These are phyloP conservation scores for Cucumis melo DNA, from an alignment of 306 rosid species.

Conservation along the genomic window DNA sequence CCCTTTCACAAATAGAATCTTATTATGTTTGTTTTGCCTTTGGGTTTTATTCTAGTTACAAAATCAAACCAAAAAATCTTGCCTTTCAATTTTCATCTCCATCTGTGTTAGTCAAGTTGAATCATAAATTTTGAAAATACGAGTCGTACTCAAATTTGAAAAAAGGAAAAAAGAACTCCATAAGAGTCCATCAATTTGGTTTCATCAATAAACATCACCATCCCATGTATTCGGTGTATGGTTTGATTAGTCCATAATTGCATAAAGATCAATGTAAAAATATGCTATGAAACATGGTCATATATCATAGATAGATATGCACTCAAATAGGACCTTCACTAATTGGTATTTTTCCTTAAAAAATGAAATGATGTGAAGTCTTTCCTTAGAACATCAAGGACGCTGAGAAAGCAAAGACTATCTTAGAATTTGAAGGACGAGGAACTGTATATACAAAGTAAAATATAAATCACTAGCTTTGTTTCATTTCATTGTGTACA, in stretches of 20 bases:
- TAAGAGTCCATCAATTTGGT: not conserved
- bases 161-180: not conserved
- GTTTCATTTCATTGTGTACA: not conserved
- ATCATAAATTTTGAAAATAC: not conserved
- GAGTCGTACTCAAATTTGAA: not conserved
- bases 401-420: not conserved
- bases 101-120: not conserved
- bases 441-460: not conserved
- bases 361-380: not conserved
- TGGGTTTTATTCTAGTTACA: not conserved
- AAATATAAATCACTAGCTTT: not conserved
- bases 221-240: not conserved
- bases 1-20: slow-evolving; percentile 5
- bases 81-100: not conserved
- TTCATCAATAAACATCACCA: not conserved
- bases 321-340: not conserved
- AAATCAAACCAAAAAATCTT: not conserved
- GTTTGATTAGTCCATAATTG: not conserved
- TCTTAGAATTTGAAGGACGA: not conserved
- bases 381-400: not conserved
- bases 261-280: not conserved
- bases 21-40: not conserved
- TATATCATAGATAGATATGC: not conserved
- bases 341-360: not conserved
- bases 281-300: not conserved